phyloP scores from a whole-genome alignment of 495 filamentous ascomycete genomes.

The Talaromyces borbonicus region DNA sequence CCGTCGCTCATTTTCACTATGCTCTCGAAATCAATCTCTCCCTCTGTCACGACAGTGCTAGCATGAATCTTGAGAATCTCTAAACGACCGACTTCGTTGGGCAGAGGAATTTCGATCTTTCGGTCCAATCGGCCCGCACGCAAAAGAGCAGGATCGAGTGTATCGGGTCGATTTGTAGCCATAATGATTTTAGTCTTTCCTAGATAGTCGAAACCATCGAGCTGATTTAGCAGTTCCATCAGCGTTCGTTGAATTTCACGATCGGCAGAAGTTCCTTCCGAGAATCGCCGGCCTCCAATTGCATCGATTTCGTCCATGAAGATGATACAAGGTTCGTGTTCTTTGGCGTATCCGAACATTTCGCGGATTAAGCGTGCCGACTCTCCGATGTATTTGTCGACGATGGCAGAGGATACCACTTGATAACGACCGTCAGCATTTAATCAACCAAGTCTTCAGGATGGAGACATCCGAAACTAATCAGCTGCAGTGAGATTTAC shows the following conservation, averaged over 20 bases:
- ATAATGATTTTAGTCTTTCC: constrained; percentile 99
- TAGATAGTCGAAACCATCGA: constrained; percentile 98
- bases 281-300: constrained; percentile 94
- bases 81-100: constrained; percentile 95
- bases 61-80: constrained; percentile 99
- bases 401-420: constrained; percentile 99
- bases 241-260: constrained; percentile 97
- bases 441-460: neutral
- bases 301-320: constrained; percentile 99
- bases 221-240: constrained; percentile 98
- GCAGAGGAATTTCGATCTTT: constrained; percentile 97
- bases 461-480: too few species aligned
- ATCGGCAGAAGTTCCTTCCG: constrained; percentile 97
- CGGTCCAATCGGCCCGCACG: constrained; percentile 90
- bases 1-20: constrained; percentile 99
- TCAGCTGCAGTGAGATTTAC: too few species aligned
- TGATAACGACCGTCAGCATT: constrained; percentile 13
- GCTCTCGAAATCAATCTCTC: constrained; percentile 98
- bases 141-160: constrained; percentile 87
- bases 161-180: constrained; percentile 98
- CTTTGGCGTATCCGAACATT: constrained; percentile 99
- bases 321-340: constrained; percentile 99
- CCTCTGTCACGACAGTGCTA: constrained; percentile 72
- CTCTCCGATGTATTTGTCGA: constrained; percentile 99
- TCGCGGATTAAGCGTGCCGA: constrained; percentile 95